These are phyloP conservation scores for Millerozyma acaciae DNA, from an alignment of 805 yeast genomes.

Conservation along the genomic window DNA sequence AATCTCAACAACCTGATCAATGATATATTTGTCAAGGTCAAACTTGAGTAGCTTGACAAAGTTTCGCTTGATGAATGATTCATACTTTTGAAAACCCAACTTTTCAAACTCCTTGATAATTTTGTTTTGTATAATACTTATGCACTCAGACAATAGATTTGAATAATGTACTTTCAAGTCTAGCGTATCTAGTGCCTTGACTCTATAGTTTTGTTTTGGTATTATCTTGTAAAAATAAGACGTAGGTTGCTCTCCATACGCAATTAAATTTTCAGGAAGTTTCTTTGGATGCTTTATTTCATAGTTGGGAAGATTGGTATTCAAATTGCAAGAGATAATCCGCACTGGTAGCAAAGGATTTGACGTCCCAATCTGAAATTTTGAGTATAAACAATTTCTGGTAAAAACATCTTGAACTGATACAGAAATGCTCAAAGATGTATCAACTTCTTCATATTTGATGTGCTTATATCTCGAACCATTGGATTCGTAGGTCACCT, in stretches of 20 bases:
- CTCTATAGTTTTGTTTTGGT: conserved; percentile 16
- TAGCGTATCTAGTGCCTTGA: conserved; percentile 31
- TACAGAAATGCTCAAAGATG: conserved; percentile 59
- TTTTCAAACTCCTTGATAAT: conserved; percentile 12
- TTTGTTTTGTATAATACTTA: conserved; percentile 9
- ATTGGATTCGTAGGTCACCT: conserved; percentile 17
- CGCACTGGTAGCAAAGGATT: conserved; percentile 50
- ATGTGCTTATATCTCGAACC: conserved; percentile 17
- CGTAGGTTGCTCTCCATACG: conserved; percentile 69
- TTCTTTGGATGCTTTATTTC: conserved; percentile 16
- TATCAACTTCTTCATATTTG: conserved; percentile 41
- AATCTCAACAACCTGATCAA: conserved; percentile 16
- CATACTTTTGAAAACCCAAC: conserved; percentile 13
- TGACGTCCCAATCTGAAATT: conserved; percentile 65
- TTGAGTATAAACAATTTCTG: conserved; percentile 52
- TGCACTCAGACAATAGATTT: conserved; percentile 45
- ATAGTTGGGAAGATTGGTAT: conserved; percentile 24
- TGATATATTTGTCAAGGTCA: conserved; percentile 29
- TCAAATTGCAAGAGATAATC: conserved; percentile 41
- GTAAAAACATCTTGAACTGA: conserved; percentile 79
- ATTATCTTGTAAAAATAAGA: conserved; percentile 55
- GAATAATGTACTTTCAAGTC: conserved; percentile 44
- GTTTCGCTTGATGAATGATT: conserved; percentile 19
- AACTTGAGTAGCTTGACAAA: conserved; percentile 19
- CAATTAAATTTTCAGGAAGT: conserved; percentile 35